These are phyloP conservation scores for Ogataea philodendri DNA, from an alignment of 805 yeast genomes.

Conservation along the genomic window DNA sequence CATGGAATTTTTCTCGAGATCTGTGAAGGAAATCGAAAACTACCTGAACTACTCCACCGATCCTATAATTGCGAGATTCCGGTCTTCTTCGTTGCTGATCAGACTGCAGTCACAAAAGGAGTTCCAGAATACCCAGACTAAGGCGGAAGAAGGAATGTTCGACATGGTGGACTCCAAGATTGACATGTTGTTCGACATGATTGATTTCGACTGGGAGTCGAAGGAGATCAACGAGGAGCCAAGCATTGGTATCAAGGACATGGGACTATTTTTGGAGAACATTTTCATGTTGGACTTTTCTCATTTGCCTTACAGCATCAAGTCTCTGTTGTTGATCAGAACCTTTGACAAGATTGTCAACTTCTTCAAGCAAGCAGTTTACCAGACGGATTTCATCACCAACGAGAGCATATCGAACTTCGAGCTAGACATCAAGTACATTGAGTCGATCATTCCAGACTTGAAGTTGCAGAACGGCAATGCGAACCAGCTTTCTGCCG, in stretches of 20 bases:
- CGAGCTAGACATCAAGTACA: slow-evolving; percentile 72
- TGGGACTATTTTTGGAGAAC: slow-evolving; percentile 81
- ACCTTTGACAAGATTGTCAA: slow-evolving; percentile 83
- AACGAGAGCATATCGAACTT: slow-evolving; percentile 67
- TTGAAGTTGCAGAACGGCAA: slow-evolving; percentile 29
- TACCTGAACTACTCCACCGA: slow-evolving; percentile 31
- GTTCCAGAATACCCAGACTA: slow-evolving; percentile 58
- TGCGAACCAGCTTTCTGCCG: slow-evolving; percentile 19
- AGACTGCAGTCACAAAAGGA: slow-evolving; percentile 41
- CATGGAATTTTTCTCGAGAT: slow-evolving; percentile 78
- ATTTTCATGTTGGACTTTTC: slow-evolving; percentile 82
- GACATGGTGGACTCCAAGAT: slow-evolving; percentile 79
- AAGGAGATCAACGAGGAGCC: slow-evolving; percentile 54
- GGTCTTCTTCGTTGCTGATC: slow-evolving; percentile 28
- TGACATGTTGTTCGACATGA: slow-evolving; percentile 74
- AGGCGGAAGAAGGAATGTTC: slow-evolving; percentile 79
- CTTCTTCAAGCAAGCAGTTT: slow-evolving; percentile 59
- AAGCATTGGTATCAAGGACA: slow-evolving; percentile 71
- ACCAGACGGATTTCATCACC: slow-evolving; percentile 55
- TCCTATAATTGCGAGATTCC: slow-evolving; percentile 37
- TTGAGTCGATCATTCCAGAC: slow-evolving; percentile 55
- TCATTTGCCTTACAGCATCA: slow-evolving; percentile 73
- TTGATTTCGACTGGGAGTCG: slow-evolving; percentile 83
- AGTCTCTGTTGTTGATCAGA: slow-evolving; percentile 76
- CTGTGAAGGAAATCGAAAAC: slow-evolving; percentile 67